A percentile compares a stretch with the other conserved stretches of the same genome.
These are phyloP conservation scores for Wilcoxina mikolae DNA, from an alignment of 495 filamentous ascomycete species.

Conservation along the genomic window DNA sequence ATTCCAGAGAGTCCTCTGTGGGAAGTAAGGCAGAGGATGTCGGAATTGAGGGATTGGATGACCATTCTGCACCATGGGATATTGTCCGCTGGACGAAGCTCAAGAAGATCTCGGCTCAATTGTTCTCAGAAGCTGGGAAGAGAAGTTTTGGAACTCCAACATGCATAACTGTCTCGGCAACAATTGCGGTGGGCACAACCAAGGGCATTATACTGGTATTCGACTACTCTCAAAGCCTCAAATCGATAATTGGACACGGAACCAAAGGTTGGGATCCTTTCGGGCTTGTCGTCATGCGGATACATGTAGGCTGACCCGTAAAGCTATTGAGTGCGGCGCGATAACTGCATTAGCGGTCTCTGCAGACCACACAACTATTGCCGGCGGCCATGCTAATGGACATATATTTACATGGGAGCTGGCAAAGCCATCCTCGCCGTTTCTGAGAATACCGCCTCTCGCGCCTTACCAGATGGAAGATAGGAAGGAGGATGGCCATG, in stretches of 20 bases:
- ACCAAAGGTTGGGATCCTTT: constrained; percentile 56
- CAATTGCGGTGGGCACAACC: constrained; percentile 79
- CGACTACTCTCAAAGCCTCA: constrained; percentile 90
- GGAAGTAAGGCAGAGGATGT: constrained; percentile 33
- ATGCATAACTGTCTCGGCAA: constrained; percentile 75
- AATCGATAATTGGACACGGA: constrained; percentile 82
- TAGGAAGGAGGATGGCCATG: constrained; percentile 62
- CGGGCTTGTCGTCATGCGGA: background rate
- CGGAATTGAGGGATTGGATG: constrained; percentile 18
- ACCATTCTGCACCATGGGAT: constrained; percentile 67
- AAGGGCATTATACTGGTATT: constrained; percentile 91
- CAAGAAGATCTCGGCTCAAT: constrained; percentile 71
- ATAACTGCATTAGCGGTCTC: constrained; percentile 81
- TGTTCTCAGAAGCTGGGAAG: constrained; percentile 88
- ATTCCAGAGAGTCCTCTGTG: constrained; percentile 65
- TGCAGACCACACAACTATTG: constrained; percentile 82
- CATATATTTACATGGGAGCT: constrained; percentile 97
- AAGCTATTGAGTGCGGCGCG: constrained; percentile 79
- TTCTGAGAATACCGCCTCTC: constrained; percentile 72
- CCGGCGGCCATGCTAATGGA: constrained; percentile 75
- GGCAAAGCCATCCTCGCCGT: constrained; percentile 60
- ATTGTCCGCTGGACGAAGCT: constrained; percentile 92
- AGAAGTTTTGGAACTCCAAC: constrained; percentile 86
- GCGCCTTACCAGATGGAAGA: constrained; percentile 48
- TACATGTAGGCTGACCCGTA: background rate